Conservation (phyloP, 345 rosid genomes). For the Pistacia integerrima region DNA sequence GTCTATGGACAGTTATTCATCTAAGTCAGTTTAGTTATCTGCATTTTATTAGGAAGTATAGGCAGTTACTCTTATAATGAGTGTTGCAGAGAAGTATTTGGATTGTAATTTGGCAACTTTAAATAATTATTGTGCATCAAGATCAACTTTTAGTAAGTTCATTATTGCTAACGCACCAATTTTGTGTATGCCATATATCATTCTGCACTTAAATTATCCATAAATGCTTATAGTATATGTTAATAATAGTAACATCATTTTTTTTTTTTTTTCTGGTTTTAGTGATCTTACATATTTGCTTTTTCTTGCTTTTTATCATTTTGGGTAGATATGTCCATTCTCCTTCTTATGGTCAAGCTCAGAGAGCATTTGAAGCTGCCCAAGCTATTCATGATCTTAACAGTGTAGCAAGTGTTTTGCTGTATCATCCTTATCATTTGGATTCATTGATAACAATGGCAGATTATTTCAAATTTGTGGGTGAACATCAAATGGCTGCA, state of each 20-base stretch:
- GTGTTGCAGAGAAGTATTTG: background rate
- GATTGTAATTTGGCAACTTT: background rate
- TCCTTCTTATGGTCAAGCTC: slow-evolving; percentile 68
- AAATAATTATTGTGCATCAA: background rate
- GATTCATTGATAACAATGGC: slow-evolving; percentile 95
- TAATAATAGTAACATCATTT: background rate
- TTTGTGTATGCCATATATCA: background rate
- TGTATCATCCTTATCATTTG: slow-evolving; percentile 74
- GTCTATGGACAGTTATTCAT: background rate
- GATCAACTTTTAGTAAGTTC: background rate
- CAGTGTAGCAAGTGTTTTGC: slow-evolving; percentile 67
- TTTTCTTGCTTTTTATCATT: slow-evolving; percentile 4
- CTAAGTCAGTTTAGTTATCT: background rate
- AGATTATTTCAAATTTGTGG: slow-evolving; percentile 78
- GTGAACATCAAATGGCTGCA: slow-evolving; percentile 86
- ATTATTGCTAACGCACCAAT: background rate
- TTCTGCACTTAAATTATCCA: background rate
- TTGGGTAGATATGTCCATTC: slow-evolving; percentile 56
- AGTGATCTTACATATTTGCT: background rate
- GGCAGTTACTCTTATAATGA: background rate
- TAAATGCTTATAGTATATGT: background rate
- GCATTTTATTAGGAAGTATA: slow-evolving; percentile 3
- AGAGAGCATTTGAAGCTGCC: slow-evolving; percentile 76
- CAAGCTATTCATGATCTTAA: slow-evolving; percentile 86
- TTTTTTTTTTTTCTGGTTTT: slow-evolving; percentile 3